These are phyloP conservation scores for Syzygium aromaticum DNA, from an alignment of 345 rosid genomes.

Conservation along the genomic window DNA sequence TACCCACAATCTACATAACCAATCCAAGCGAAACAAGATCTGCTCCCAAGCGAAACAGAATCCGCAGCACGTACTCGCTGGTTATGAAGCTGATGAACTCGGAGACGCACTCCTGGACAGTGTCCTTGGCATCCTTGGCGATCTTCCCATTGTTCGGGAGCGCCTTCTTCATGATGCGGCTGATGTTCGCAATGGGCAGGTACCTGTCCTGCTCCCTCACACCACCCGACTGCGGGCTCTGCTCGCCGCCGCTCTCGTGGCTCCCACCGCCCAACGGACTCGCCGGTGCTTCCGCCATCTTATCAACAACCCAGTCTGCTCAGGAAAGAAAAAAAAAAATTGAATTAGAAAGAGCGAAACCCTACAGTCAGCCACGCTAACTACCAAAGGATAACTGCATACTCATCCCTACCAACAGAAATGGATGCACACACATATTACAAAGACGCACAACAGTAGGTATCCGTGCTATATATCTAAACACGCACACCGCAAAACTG, in stretches of 20 bases:
- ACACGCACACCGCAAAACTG: not conserved
- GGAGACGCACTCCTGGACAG: constrained; percentile 94
- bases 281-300: constrained; percentile 47
- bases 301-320: not conserved
- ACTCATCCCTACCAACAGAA: not conserved
- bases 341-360: not conserved
- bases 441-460: not conserved
- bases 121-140: constrained; percentile 95
- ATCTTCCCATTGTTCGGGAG: constrained; percentile 91
- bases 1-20: not conserved
- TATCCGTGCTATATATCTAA: not conserved
- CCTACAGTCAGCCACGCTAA: not conserved
- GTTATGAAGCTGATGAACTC: constrained; percentile 97
- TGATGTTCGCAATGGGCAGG: constrained; percentile 89
- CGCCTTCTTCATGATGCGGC: constrained; percentile 96
- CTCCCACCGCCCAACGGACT: constrained; percentile 47
- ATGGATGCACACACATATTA: not conserved
- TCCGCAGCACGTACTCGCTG: constrained; percentile 60
- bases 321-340: not conserved
- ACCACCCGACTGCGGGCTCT: constrained; percentile 54
- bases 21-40: not conserved
- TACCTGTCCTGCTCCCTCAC: constrained; percentile 91
- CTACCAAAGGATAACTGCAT: too few species aligned
- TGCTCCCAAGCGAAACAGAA: not conserved
- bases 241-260: constrained; percentile 67